These are phyloP conservation scores for Pseudogymnoascus sp. DNA, from an alignment of 2,329 filamentous ascomycete species.

Conservation along the genomic window DNA sequence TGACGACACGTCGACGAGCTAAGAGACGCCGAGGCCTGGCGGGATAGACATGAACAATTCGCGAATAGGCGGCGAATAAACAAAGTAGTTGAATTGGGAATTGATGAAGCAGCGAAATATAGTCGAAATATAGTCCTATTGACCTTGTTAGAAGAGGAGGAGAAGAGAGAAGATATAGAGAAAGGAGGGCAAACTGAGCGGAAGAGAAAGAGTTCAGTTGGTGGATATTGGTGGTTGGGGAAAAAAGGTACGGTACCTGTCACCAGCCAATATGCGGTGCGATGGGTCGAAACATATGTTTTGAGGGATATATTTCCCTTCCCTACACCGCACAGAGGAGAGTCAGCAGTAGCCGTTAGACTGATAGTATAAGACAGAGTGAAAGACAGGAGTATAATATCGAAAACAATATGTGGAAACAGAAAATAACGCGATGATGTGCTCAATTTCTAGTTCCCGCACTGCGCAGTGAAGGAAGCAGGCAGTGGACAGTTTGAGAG, in stretches of 20 bases:
- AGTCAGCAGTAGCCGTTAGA: neutral
- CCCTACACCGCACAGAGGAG: neutral
- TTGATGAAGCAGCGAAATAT: neutral
- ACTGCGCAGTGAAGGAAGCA: too few species aligned
- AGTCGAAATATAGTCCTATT: neutral
- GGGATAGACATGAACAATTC: neutral
- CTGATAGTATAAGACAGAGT: neutral
- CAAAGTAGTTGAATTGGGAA: neutral
- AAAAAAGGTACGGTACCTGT: neutral
- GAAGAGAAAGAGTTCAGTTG: neutral
- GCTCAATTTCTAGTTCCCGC: too few species aligned
- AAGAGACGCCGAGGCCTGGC: neutral
- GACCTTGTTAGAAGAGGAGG: neutral
- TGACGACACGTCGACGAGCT: neutral
- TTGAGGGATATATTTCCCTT: constrained; percentile 8
- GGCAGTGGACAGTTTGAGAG: too few species aligned
- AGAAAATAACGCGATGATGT: too few species aligned
- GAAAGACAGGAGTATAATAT: neutral
- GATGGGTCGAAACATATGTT: neutral
- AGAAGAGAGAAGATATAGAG: neutral
- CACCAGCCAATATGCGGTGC: neutral
- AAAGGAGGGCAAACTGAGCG: neutral
- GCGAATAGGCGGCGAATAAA: neutral
- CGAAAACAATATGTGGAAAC: too few species aligned
- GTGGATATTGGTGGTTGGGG: neutral